A percentile compares a stretch with the other conserved stretches of the same genome.
phyloP scores from a whole-genome alignment of 129 eudicot species.

The Centella asiatica region DNA sequence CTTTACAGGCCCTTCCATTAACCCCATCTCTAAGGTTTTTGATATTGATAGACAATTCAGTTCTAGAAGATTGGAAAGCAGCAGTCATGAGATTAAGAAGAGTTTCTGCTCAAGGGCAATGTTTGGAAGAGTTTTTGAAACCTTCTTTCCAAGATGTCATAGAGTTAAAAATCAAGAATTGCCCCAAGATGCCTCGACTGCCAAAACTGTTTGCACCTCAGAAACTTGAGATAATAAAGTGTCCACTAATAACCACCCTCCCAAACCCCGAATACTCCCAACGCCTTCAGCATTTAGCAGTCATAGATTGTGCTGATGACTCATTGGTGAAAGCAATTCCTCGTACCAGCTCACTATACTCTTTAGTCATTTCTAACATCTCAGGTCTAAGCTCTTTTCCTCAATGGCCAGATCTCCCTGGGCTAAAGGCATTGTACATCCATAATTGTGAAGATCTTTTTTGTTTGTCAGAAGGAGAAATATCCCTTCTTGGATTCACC shows the following conservation, averaged over 20 bases:
- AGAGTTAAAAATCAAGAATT: background rate
- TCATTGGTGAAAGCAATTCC: slow-evolving; percentile 3
- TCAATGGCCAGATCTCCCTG: slow-evolving; percentile 5
- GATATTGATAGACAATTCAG: slow-evolving; percentile 5
- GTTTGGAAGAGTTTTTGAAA: background rate
- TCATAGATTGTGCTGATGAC: background rate
- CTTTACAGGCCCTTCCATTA: slow-evolving; percentile 8
- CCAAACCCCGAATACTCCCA: background rate
- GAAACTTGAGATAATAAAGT: slow-evolving; percentile 16
- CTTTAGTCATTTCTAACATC: slow-evolving; percentile 20
- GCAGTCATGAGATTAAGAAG: background rate
- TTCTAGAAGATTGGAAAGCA: slow-evolving; percentile 14
- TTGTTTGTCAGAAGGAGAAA: background rate
- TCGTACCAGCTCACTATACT: background rate
- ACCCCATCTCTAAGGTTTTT: slow-evolving; percentile 5
- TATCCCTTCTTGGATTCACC: background rate
- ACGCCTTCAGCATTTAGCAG: slow-evolving; percentile 11
- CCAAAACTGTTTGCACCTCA: slow-evolving; percentile 7
- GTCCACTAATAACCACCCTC: slow-evolving; percentile 9
- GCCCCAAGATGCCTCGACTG: slow-evolving; percentile 1
- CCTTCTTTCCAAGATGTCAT: background rate
- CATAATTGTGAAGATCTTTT: slow-evolving; percentile 1
- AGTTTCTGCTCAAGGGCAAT: background rate
- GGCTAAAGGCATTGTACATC: slow-evolving; percentile 14
- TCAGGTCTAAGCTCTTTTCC: slow-evolving; percentile 9